phyloP scores from a whole-genome alignment of 768 basidiomycete species.

The Cystobasidium onofrii region DNA sequence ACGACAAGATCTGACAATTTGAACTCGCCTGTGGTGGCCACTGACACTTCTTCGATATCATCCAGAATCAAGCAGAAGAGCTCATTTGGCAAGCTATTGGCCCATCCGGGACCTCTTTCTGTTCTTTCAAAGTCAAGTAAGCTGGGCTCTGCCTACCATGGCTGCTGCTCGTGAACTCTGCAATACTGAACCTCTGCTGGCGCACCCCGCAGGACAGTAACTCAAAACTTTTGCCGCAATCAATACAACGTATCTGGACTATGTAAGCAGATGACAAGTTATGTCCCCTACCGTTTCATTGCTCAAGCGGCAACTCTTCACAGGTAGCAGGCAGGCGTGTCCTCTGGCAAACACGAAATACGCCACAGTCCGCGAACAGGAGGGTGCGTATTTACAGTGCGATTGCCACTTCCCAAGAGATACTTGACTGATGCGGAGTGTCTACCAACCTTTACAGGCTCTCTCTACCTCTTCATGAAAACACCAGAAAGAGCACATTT shows the following conservation, averaged over 20 bases:
- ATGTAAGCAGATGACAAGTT: constrained; percentile 50
- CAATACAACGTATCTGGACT: constrained; percentile 97
- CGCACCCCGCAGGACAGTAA: constrained; percentile 59
- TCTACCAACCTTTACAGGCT: constrained; percentile 54
- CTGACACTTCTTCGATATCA: background rate
- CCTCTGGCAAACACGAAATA: constrained; percentile 96
- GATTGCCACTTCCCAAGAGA: background rate
- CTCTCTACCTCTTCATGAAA: constrained; percentile 88
- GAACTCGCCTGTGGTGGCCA: background rate
- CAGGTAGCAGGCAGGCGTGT: constrained; percentile 72
- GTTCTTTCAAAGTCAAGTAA: constrained; percentile 99
- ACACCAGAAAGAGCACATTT: constrained; percentile 95
- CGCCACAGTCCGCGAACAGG: constrained; percentile 93
- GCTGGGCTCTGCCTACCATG: constrained; percentile 43
- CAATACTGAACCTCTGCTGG: background rate
- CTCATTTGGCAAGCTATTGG: constrained; percentile 25
- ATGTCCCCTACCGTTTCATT: too few relatives aligned
- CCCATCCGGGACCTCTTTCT: constrained; percentile 52
- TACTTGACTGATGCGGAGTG: too few relatives aligned
- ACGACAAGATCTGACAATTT: background rate
- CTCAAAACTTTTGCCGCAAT: constrained; percentile 97
- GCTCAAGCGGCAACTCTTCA: too few relatives aligned
- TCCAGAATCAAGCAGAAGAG: constrained; percentile 20
- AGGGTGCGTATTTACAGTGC: constrained; percentile 54
- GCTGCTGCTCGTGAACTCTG: background rate